Conservation (phyloP, 106 monocot genomes). For the Hemerocallis citrina region DNA sequence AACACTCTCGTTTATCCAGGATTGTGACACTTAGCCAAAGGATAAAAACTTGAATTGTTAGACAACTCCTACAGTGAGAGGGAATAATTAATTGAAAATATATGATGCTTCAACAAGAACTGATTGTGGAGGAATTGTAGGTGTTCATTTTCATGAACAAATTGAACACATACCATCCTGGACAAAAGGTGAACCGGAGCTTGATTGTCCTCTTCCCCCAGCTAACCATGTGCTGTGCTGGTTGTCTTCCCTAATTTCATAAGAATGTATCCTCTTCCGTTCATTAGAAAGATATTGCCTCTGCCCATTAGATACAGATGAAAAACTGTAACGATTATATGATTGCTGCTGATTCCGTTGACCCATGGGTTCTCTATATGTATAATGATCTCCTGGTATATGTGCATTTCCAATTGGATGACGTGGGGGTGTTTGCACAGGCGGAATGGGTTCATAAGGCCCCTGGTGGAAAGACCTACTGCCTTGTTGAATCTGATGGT, state of each 20-base stretch:
- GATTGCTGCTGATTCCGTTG: conserved; percentile 33
- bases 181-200: conserved; percentile 24
- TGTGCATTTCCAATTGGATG: conserved; percentile 27
- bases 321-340: conserved; percentile 27
- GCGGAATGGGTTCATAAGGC: conserved; percentile 25
- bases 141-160: neutral
- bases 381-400: conserved; percentile 26
- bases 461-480: conserved; percentile 28
- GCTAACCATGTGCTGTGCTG: conserved; percentile 36
- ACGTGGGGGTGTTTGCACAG: conserved; percentile 25
- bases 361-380: conserved; percentile 28
- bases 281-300: conserved; percentile 36
- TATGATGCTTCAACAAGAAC: too few species aligned
- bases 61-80: too few species aligned
- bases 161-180: conserved; percentile 44
- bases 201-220: conserved; percentile 27
- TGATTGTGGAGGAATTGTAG: neutral
- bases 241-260: conserved; percentile 35
- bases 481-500: conserved; percentile 44
- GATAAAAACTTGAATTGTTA: too few species aligned
- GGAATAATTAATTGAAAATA: too few species aligned
- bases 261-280: conserved; percentile 26
- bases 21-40: too few species aligned
- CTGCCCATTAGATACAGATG: conserved; percentile 29
- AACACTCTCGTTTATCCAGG: too few species aligned